Conservation (phyloP, 495 filamentous ascomycete genomes). For the Penicillium tannophilum region DNA sequence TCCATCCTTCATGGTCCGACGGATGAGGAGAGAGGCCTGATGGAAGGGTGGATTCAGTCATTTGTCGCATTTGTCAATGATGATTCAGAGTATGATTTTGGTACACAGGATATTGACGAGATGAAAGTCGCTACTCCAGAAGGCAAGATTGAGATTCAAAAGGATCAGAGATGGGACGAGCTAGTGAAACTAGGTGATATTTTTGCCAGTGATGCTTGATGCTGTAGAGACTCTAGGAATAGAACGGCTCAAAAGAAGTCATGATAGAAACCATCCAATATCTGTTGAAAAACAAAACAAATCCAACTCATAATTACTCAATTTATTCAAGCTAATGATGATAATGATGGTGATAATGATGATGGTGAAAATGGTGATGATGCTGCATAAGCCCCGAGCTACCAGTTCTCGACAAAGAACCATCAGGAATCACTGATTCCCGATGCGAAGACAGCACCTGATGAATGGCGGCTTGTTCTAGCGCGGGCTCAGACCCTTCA, state of each 20-base stretch:
- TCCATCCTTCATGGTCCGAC: conserved; percentile 33
- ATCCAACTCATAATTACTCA: too few relatives aligned
- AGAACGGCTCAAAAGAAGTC: too few relatives aligned
- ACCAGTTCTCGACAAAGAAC: background rate
- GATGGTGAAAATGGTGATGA: conserved; percentile 12
- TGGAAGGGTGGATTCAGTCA: conserved; percentile 31
- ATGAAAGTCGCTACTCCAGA: conserved; percentile 26
- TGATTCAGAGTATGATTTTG: conserved; percentile 19
- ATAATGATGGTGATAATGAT: conserved; percentile 12
- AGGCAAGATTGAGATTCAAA: conserved; percentile 27
- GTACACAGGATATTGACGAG: conserved; percentile 24
- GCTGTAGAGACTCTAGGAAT: background rate
- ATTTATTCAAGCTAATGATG: background rate
- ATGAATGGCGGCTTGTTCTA: conserved; percentile 5
- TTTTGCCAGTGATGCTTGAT: conserved; percentile 15
- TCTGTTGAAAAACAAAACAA: too few relatives aligned
- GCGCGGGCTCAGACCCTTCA: background rate
- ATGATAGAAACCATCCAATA: too few relatives aligned
- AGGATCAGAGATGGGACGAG: conserved; percentile 25
- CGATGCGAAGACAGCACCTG: background rate
- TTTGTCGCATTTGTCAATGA: conserved; percentile 30
- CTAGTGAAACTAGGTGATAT: conserved; percentile 12
- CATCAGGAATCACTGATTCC: background rate
- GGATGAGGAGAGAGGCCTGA: conserved; percentile 17
- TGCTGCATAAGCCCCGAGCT: conserved; percentile 3